A percentile compares a stretch with the other conserved stretches of the same genome.
These are phyloP conservation scores for Pinus taeda DNA, from an alignment of 75 land plant species.

Conservation along the genomic window DNA sequence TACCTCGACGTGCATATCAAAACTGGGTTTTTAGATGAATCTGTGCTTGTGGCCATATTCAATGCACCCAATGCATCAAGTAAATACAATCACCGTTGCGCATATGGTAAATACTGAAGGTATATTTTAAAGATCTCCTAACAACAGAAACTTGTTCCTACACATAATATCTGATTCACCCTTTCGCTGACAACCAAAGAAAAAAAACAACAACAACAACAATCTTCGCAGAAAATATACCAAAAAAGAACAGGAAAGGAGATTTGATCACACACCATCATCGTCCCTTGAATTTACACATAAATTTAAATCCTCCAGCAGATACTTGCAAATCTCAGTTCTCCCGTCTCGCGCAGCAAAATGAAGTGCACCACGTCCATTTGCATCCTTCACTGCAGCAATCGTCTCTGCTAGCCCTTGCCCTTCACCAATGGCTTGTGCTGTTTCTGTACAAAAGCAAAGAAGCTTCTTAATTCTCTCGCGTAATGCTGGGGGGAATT, in stretches of 20 bases:
- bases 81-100: no score
- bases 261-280: conserved; percentile 51
- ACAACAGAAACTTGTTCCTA: no score
- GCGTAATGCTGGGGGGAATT: conserved; percentile 3
- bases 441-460: conserved; percentile 22
- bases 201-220: background rate
- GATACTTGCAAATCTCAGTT: conserved; percentile 80
- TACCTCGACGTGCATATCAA: no score
- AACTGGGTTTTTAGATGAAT: no score
- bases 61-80: no score
- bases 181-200: no score
- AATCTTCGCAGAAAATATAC: background rate
- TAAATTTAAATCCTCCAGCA: conserved; percentile 77
- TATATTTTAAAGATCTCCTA: no score
- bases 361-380: conserved; percentile 87
- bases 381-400: conserved; percentile 87
- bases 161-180: no score
- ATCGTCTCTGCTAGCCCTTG: conserved; percentile 65
- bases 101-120: no score
- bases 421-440: conserved; percentile 51
- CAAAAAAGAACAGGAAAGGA: background rate
- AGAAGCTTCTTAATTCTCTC: background rate
- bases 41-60: no score
- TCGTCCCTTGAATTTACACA: conserved; percentile 68
- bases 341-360: conserved; percentile 95